Base-by-base conservation (phyloP, 2,329 filamentous ascomycete genomes). In the Sarocladiaceae sp. region DNA sequence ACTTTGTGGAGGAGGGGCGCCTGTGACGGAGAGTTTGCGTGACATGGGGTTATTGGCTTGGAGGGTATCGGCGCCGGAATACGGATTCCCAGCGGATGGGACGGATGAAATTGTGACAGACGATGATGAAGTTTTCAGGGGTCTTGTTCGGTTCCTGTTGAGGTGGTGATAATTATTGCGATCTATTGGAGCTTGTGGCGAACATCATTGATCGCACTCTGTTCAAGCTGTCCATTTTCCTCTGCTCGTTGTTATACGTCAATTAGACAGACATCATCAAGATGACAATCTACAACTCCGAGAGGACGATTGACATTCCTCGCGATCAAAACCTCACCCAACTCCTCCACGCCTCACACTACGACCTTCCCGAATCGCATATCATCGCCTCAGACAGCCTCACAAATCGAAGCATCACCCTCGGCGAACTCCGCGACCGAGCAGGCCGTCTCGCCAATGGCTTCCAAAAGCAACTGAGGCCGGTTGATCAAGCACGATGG, bases 331-430 rank as follows among this genome's bases (percentile, higher is more conserved):
- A 71, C 53, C 65, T 75, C 42, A 75, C 72, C 4, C 64, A 75
- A 55, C 65, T 76, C 23, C 65, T 76, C 42, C 70, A 74, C 54
- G 59, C 61, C 11, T 68, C 67, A 6, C 61, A 66, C 2, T 61
- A 59, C 12, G 53, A 61, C 2, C 57, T 75, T 1, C 68, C 69
- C 11, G 66, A 70, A 25, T 73, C 71, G 1, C 71, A 74, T 52
- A 54, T 75, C 12, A 68, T 75, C 26, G 65, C 70, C 3, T 64
- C 66, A 26, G 73, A 76, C 56, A 71, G 62, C 49, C 62, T 75
- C 25, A 73, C 72, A 4, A 70, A 73, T 56, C 67, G 73, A n/a
- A 72, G 67, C 53, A 66, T 74, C 28, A 74, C 71, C 0, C 62
- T 76, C 18, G 70, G 68, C n/a, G 64, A 71, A 53, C 63, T 76